Conservation (phyloP, 345 rosid genomes). For the Bretschneidera sinensis region DNA sequence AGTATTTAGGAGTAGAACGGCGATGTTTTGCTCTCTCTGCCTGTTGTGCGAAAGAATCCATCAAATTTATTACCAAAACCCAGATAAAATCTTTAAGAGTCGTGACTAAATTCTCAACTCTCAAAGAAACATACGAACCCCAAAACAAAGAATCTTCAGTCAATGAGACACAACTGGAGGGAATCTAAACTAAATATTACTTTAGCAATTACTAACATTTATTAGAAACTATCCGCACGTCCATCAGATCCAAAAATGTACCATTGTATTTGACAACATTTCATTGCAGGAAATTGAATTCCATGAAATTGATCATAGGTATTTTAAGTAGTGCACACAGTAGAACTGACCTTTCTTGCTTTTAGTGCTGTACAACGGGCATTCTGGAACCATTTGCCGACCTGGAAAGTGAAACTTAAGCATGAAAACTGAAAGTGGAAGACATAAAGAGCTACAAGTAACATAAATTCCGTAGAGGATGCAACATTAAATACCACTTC, state of each 20-base stretch:
- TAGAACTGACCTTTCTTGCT: slow-evolving; percentile 64
- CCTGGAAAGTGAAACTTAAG: slow-evolving; percentile 47
- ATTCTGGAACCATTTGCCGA: slow-evolving; percentile 97
- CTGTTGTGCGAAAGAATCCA: slow-evolving; percentile 29
- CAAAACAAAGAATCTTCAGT: too few relatives aligned
- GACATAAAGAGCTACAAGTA: too few relatives aligned
- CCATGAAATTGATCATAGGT: background rate
- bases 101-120: background rate
- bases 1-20: slow-evolving; percentile 23
- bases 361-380: slow-evolving; percentile 77
- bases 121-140: background rate
- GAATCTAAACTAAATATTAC: too few relatives aligned
- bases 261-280: background rate
- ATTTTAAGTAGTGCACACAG: background rate
- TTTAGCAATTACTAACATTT: too few relatives aligned
- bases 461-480: too few relatives aligned
- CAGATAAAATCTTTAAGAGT: background rate
- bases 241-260: background rate
- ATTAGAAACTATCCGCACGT: too few relatives aligned
- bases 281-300: too few relatives aligned
- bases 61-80: background rate
- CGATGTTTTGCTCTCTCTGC: slow-evolving; percentile 31
- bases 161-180: too few relatives aligned
- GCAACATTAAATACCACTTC: too few relatives aligned
- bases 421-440: slow-evolving; percentile 14